These are phyloP conservation scores for Fusarium longipes DNA, from an alignment of 2,329 filamentous ascomycete species.

Conservation along the genomic window DNA sequence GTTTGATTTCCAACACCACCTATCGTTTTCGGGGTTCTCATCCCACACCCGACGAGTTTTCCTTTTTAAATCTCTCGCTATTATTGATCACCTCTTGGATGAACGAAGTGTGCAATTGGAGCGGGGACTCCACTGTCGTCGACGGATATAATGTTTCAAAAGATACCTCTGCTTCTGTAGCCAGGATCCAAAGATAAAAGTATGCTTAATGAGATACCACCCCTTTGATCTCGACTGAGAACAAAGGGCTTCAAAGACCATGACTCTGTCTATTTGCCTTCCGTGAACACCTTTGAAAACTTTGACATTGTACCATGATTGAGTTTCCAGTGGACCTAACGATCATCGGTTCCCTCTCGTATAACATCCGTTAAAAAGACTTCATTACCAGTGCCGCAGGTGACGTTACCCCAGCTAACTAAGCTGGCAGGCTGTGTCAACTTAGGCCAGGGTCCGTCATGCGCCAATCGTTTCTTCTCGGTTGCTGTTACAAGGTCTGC, in stretches of 20 bases:
- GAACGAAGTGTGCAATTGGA: slow-evolving; percentile 37
- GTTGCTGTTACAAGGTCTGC: slow-evolving; percentile 15
- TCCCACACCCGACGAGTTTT: slow-evolving; percentile 41
- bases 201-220: slow-evolving; percentile 44
- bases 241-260: slow-evolving; percentile 21
- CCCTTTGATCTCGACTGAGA: slow-evolving; percentile 22
- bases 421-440: slow-evolving; percentile 9
- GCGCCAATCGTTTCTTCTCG: slow-evolving; percentile 20
- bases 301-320: not conserved
- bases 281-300: slow-evolving; percentile 1
- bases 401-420: slow-evolving; percentile 36
- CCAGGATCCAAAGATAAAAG: slow-evolving; percentile 44
- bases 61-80: slow-evolving; percentile 41
- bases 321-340: slow-evolving; percentile 15
- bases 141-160: slow-evolving; percentile 42
- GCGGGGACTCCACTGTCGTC: slow-evolving; percentile 37
- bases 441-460: slow-evolving; percentile 12
- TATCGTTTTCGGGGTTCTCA: slow-evolving; percentile 41
- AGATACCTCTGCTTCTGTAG: slow-evolving; percentile 42
- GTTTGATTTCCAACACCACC: slow-evolving; percentile 33
- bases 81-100: slow-evolving; percentile 33
- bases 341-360: slow-evolving; percentile 41
- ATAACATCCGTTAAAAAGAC: slow-evolving; percentile 13
- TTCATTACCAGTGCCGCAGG: slow-evolving; percentile 15
- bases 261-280: not conserved